Conservation (phyloP, 1,284 basidiomycete species). For the Cryptococcus sp. region DNA sequence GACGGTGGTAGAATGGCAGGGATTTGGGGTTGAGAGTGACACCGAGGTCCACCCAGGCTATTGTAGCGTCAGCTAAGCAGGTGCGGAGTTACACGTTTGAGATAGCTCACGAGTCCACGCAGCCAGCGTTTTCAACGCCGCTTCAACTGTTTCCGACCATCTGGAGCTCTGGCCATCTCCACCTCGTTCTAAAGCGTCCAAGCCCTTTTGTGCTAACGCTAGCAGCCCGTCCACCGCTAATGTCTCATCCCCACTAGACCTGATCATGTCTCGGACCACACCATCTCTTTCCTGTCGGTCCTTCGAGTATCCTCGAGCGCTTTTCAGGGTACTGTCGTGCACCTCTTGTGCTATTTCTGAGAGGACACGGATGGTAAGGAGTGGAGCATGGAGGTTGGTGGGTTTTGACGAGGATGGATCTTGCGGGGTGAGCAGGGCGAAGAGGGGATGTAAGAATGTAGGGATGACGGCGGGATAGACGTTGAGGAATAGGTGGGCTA, state of each 20-base stretch:
- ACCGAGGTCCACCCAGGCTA: conserved; percentile 98
- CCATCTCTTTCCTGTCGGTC: conserved; percentile 76
- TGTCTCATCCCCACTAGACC: conserved; percentile 78
- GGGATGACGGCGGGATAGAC: conserved; percentile 56
- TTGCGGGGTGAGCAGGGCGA: conserved; percentile 49
- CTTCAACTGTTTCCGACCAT: conserved; percentile 79
- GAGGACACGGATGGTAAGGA: conserved; percentile 83
- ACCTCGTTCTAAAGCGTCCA: conserved; percentile 58
- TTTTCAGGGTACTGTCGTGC: conserved; percentile 84
- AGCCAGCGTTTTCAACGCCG: conserved; percentile 85
- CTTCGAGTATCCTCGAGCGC: conserved; percentile 70
- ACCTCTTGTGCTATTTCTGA: conserved; percentile 91
- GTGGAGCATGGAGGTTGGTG: conserved; percentile 71
- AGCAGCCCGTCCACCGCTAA: conserved; percentile 85
- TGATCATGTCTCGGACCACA: conserved; percentile 82
- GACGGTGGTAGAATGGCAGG: conserved; percentile 78
- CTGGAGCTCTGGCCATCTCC: conserved; percentile 59
- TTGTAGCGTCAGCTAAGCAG: conserved; percentile 18
- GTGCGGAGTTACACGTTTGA: no score
- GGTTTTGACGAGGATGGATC: conserved; percentile 28
- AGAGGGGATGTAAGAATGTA: conserved; percentile 54
- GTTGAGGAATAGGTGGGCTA: conserved; percentile 90
- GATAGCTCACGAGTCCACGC: conserved; percentile 84
- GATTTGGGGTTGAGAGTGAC: conserved; percentile 90
- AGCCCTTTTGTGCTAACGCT: conserved; percentile 74